Conservation (phyloP, 1,284 basidiomycete genomes). For the Cutaneotrichosporon spelunceum region DNA sequence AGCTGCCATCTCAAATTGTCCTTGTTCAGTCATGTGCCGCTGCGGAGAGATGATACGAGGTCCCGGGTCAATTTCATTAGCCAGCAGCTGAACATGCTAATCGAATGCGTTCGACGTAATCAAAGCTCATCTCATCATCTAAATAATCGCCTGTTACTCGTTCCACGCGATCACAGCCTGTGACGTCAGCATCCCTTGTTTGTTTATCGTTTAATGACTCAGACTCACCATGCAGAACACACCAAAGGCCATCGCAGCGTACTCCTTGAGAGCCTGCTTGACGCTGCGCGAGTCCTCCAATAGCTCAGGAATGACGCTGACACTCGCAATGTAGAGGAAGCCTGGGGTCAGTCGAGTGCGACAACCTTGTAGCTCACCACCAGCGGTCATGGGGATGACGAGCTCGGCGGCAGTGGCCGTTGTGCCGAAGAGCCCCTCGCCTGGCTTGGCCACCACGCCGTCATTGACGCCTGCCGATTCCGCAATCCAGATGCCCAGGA, state of each 20-base stretch:
- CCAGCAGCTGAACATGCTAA: not conserved
- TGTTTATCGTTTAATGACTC: conserved; percentile 18
- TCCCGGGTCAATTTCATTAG: not conserved
- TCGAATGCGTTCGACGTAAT: not conserved
- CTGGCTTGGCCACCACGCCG: conserved; percentile 29
- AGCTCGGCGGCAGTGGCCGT: conserved; percentile 71
- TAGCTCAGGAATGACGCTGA: conserved; percentile 80
- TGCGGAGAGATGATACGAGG: not conserved
- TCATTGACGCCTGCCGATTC: conserved; percentile 52
- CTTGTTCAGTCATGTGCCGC: not conserved
- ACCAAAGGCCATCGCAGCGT: conserved; percentile 81
- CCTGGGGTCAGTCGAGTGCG: conserved; percentile 51
- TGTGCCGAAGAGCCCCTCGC: conserved; percentile 76
- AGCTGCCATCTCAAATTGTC: not conserved
- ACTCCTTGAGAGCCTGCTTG: conserved; percentile 82
- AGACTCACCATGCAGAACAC: conserved; percentile 73
- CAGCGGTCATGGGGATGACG: conserved; percentile 80
- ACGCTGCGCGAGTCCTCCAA: conserved; percentile 79
- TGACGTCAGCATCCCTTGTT: not conserved
- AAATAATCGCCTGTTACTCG: conserved; percentile 58
- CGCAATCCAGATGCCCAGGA: conserved; percentile 80
- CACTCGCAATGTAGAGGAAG: conserved; percentile 87
- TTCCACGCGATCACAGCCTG: conserved; percentile 60
- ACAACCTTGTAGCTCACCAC: conserved; percentile 54
- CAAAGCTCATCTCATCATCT: conserved; percentile 1